Percentiles rank a stretch among this genome's conserved stretches.
These are phyloP conservation scores for Skeletonema marinoi DNA, from an alignment of 108 stramenopile genomes.

Conservation along the genomic window DNA sequence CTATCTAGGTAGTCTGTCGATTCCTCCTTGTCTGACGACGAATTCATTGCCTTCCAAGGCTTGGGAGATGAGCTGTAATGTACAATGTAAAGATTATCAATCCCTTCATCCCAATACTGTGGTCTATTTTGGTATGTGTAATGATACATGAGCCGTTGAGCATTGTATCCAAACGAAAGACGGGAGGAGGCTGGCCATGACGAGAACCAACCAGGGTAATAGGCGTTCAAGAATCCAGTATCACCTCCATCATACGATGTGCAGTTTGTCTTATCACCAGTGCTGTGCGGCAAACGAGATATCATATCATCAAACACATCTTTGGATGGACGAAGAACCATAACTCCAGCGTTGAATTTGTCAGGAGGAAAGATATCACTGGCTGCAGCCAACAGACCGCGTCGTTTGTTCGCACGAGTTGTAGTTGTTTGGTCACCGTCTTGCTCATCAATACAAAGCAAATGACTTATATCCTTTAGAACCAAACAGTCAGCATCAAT, in stretches of 20 bases:
- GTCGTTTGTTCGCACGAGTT: constrained; percentile 41
- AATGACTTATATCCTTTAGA: constrained; percentile 55
- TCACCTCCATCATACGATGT: constrained; percentile 85
- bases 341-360: constrained; percentile 90
- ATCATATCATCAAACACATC: constrained; percentile 57
- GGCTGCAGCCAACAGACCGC: constrained; percentile 81
- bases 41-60: constrained; percentile 67
- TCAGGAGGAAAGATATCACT: constrained; percentile 88
- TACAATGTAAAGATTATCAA: constrained; percentile 62
- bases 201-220: constrained; percentile 73
- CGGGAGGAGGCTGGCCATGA: constrained; percentile 62
- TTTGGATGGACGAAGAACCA: constrained; percentile 76
- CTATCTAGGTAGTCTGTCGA: constrained; percentile 12
- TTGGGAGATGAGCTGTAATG: constrained; percentile 82
- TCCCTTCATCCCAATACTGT: constrained; percentile 75
- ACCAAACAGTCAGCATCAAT: constrained; percentile 85
- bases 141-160: constrained; percentile 79
- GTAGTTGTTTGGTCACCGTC: background rate
- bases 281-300: constrained; percentile 10
- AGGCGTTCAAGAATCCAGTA: constrained; percentile 89
- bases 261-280: constrained; percentile 5
- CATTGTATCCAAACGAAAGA: constrained; percentile 81
- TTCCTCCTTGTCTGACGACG: constrained; percentile 4
- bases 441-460: constrained; percentile 54
- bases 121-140: constrained; percentile 60